These are phyloP conservation scores for Cordia subcordata DNA, from an alignment of 257 asterid species.

Conservation along the genomic window DNA sequence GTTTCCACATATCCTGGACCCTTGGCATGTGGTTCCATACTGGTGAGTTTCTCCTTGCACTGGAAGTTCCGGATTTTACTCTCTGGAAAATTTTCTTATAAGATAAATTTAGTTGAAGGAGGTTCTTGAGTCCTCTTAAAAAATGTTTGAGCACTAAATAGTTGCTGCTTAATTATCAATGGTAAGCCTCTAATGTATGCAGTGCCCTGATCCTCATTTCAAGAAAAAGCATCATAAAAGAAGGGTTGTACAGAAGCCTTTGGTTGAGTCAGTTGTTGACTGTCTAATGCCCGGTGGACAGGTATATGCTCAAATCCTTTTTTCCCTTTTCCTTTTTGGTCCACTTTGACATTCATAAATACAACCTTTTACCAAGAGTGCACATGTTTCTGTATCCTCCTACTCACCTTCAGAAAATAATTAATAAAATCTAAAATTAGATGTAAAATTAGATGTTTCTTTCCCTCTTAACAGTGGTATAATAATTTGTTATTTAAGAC, in stretches of 20 bases:
- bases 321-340: too few species aligned
- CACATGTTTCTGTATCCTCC: too few species aligned
- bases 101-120: background rate
- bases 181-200: constrained; percentile 25
- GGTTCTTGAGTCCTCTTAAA: background rate
- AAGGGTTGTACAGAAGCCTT: constrained; percentile 90
- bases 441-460: too few species aligned
- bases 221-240: constrained; percentile 85
- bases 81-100: constrained; percentile 1
- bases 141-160: too few species aligned
- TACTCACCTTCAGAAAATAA: too few species aligned
- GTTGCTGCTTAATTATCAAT: background rate
- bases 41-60: constrained; percentile 52
- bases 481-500: too few species aligned
- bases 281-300: constrained; percentile 65
- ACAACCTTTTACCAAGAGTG: too few species aligned
- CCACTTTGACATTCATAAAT: too few species aligned
- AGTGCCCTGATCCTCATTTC: constrained; percentile 99
- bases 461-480: too few species aligned
- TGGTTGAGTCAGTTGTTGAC: constrained; percentile 63
- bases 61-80: constrained; percentile 7
- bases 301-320: constrained; percentile 27
- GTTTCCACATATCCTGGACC: constrained; percentile 89
- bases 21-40: constrained; percentile 62
- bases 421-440: too few species aligned